Percentiles rank a stretch among this genome's conserved stretches.
Conservation (phyloP, 2,329 filamentous ascomycete genomes). For the Claviceps spartinae region DNA sequence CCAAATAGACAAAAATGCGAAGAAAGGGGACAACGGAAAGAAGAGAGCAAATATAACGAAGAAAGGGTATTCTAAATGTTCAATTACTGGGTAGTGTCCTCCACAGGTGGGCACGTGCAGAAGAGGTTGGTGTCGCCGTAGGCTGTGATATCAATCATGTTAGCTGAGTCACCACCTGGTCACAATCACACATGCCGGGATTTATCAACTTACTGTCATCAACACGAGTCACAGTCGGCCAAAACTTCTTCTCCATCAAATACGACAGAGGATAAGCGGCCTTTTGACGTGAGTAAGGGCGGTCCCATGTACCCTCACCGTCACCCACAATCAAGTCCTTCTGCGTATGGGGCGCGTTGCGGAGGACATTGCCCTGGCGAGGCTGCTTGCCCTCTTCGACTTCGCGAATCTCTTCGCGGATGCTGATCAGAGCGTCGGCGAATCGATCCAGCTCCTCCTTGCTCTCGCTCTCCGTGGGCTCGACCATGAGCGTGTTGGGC, state of each 20-base stretch:
- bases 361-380: slow-evolving; percentile 67
- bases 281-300: slow-evolving; percentile 67
- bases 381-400: slow-evolving; percentile 70
- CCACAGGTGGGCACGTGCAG: slow-evolving; percentile 83
- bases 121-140: slow-evolving; percentile 89
- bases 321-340: slow-evolving; percentile 57
- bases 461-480: slow-evolving; percentile 88
- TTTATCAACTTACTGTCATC: slow-evolving; percentile 59
- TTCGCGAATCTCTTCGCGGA: slow-evolving; percentile 71
- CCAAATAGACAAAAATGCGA: background rate
- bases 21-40: background rate
- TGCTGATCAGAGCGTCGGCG: slow-evolving; percentile 76
- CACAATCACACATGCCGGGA: background rate
- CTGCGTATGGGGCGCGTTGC: slow-evolving; percentile 78
- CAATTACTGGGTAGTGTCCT: slow-evolving; percentile 33
- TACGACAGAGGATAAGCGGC: slow-evolving; percentile 78
- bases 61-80: background rate
- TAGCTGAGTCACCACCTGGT: background rate
- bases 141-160: slow-evolving; percentile 32
- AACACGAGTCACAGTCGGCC: slow-evolving; percentile 74
- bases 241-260: slow-evolving; percentile 93
- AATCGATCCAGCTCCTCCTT: slow-evolving; percentile 90
- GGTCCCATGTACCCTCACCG: slow-evolving; percentile 51
- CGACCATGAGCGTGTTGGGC: slow-evolving; percentile 92
- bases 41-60: background rate